Evolutionary conservation across 257 asterid species (phyloP).

Genomic region (Fraxinus excelsior): DNA sequence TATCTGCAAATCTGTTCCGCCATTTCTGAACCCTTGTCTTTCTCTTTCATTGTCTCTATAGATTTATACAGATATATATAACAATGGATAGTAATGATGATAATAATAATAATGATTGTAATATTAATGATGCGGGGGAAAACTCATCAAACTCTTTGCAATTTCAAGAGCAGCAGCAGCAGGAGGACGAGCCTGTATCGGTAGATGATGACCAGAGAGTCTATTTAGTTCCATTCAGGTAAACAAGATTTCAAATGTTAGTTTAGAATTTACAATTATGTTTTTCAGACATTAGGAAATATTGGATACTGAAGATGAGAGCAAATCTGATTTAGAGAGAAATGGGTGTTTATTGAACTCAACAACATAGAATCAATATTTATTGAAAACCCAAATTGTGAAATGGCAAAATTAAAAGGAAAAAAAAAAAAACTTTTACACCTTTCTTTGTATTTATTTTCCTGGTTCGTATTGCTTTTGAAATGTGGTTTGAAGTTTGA

Average conservation of each 20-base stretch:
- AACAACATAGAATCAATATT: slow-evolving; percentile 17
- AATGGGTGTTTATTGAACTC: slow-evolving; percentile 19
- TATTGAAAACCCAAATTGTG: slow-evolving; percentile 20
- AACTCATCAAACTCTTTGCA: slow-evolving; percentile 41
- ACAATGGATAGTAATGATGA: slow-evolving; percentile 34
- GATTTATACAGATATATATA: slow-evolving; percentile 11
- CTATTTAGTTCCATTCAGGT: slow-evolving; percentile 91
- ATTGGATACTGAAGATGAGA: slow-evolving; percentile 18
- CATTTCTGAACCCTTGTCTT: slow-evolving; percentile 62
- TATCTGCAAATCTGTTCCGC: slow-evolving; percentile 70
- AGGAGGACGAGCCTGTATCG: slow-evolving; percentile 39
- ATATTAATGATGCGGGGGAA: slow-evolving; percentile 37
- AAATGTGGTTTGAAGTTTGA: slow-evolving; percentile 20
- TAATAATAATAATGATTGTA: slow-evolving; percentile 28
- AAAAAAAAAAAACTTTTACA: slow-evolving; percentile 7
- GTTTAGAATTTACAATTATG: background rate
- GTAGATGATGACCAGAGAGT: slow-evolving; percentile 71
- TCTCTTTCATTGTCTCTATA: slow-evolving; percentile 39
- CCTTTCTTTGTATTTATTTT: slow-evolving; percentile 20
- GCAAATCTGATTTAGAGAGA: slow-evolving; percentile 38
- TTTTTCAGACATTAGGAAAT: background rate
- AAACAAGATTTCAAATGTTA: slow-evolving; percentile 11
- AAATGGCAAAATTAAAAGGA: background rate
- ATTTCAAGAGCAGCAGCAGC: slow-evolving; percentile 34
- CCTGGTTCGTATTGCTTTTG: slow-evolving; percentile 10